phyloP scores from a whole-genome alignment of 129 eudicot genomes.

The Rutidosis leptorrhynchoides region DNA sequence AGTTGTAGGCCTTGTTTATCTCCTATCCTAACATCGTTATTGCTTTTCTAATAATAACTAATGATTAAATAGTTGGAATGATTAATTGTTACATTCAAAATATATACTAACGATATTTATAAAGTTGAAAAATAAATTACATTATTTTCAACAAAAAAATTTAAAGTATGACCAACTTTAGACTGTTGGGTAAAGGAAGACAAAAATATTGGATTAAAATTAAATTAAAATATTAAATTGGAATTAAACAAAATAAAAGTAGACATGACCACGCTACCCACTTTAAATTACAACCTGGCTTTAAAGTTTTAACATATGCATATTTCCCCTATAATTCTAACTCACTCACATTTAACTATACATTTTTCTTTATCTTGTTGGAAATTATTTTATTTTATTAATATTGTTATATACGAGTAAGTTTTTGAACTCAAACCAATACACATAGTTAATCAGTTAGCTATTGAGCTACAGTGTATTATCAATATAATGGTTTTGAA shows the following conservation, averaged over 20 bases:
- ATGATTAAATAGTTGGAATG: slow-evolving; percentile 25
- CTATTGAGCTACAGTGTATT: background rate
- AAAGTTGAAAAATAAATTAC: background rate
- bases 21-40: slow-evolving; percentile 12
- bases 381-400: background rate
- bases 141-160: background rate
- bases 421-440: background rate
- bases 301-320: slow-evolving; percentile 28
- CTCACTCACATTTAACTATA: slow-evolving; percentile 20
- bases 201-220: slow-evolving; percentile 26
- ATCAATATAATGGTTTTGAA: too few relatives aligned
- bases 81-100: slow-evolving; percentile 4
- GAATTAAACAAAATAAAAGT: slow-evolving; percentile 27
- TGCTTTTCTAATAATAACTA: slow-evolving; percentile 8
- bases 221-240: slow-evolving; percentile 9
- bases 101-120: background rate
- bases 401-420: too few relatives aligned
- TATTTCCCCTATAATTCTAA: slow-evolving; percentile 30
- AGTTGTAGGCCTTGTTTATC: slow-evolving; percentile 24
- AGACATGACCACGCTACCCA: slow-evolving; percentile 40
- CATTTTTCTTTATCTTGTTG: background rate
- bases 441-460: background rate
- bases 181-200: slow-evolving; percentile 39
- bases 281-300: slow-evolving; percentile 35
- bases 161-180: slow-evolving; percentile 26